Evolutionary conservation across 2,329 filamentous ascomycete species (phyloP).

Genomic region (Annulohypoxylon truncatum): DNA sequence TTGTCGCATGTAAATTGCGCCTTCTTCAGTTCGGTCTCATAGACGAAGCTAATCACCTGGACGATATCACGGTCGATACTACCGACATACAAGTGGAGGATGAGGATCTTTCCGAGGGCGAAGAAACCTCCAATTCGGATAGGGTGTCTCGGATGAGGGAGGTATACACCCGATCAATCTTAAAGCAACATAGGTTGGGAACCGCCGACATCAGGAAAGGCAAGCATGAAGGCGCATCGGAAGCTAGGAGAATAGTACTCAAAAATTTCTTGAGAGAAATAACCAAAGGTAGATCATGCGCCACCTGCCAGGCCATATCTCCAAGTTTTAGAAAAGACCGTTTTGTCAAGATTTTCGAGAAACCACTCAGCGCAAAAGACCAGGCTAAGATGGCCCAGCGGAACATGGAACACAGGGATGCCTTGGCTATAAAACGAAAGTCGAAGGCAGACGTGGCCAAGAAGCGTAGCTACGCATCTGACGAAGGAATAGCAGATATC

Average conservation of each 20-base stretch:
- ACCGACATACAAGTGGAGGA: conserved; percentile 57
- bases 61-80: conserved; percentile 53
- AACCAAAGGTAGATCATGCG: conserved; percentile 75
- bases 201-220: conserved; percentile 64
- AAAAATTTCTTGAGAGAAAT: conserved; percentile 85
- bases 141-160: conserved; percentile 64
- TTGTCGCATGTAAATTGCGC: conserved; percentile 84
- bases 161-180: conserved; percentile 77
- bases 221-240: conserved; percentile 86
- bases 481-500: conserved; percentile 78
- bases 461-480: conserved; percentile 61
- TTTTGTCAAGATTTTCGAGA: conserved; percentile 94
- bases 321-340: conserved; percentile 89
- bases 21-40: conserved; percentile 86
- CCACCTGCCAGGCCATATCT: conserved; percentile 74
- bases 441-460: conserved; percentile 49
- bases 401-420: conserved; percentile 75
- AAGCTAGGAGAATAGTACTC: conserved; percentile 79
- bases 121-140: conserved; percentile 66
- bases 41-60: conserved; percentile 62
- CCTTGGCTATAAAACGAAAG: conserved; percentile 67
- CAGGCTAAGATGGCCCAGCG: conserved; percentile 79
- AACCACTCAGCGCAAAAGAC: conserved; percentile 78
- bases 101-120: conserved; percentile 72
- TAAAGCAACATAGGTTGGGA: conserved; percentile 68